Evolutionary conservation across 2,329 filamentous ascomycete genomes (phyloP).

Genomic region (Pyricularia sp.): DNA sequence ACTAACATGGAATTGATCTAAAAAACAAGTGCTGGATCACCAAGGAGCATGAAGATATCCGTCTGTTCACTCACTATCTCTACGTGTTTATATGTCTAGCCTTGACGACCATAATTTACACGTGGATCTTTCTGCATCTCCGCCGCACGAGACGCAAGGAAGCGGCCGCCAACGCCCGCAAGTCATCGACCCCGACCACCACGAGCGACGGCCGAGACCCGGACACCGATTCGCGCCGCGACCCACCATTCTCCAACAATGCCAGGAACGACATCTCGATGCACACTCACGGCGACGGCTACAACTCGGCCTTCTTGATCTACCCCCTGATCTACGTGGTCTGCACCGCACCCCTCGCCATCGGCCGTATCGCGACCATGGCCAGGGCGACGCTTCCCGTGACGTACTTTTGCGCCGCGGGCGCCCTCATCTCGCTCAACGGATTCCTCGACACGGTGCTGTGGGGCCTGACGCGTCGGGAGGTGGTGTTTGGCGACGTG

Average conservation of each 20-base stretch:
- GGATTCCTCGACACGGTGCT: constrained; percentile 25
- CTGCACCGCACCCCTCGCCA: constrained; percentile 58
- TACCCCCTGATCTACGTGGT: constrained; percentile 62
- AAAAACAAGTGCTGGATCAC: constrained; percentile 56
- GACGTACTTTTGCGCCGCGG: constrained; percentile 39
- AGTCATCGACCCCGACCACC: neutral
- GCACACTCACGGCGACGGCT: constrained; percentile 8
- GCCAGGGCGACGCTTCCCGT: constrained; percentile 34
- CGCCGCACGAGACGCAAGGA: constrained; percentile 14
- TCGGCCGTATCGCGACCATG: constrained; percentile 55
- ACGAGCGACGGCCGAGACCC: constrained; percentile 27
- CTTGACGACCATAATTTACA: constrained; percentile 26
- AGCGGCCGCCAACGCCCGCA: neutral
- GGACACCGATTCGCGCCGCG: constrained; percentile 21
- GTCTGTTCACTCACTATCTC: constrained; percentile 51
- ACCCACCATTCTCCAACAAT: constrained; percentile 26
- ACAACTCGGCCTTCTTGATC: constrained; percentile 43
- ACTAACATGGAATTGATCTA: neutral
- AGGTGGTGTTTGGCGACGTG: constrained; percentile 17
- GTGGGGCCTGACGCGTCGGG: constrained; percentile 18
- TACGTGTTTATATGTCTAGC: constrained; percentile 42
- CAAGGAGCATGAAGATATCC: constrained; percentile 37
- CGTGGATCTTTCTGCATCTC: constrained; percentile 25
- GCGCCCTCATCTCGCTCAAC: constrained; percentile 39
- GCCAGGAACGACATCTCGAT: neutral